Evolutionary conservation across 805 yeast genomes (phyloP).

Genomic region (Blastobotrys mokoenaii): DNA sequence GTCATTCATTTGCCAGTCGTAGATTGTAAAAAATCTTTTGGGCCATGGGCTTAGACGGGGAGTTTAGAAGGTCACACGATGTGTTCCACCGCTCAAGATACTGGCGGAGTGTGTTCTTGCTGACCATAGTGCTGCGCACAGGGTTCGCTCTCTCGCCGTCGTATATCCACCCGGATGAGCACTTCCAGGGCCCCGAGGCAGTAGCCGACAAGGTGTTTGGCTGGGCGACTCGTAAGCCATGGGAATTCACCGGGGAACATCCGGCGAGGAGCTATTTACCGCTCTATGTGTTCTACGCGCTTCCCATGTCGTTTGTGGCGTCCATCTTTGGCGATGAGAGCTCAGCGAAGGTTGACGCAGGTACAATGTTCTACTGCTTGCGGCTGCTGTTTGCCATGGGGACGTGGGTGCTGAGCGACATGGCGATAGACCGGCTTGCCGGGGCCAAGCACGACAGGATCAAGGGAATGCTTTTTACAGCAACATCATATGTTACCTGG

Average conservation of each 20-base stretch:
- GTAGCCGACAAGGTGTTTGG: slow-evolving; percentile 39
- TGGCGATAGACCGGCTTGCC: slow-evolving; percentile 40
- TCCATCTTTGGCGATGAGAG: slow-evolving; percentile 19
- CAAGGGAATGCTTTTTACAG: slow-evolving; percentile 33
- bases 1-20: no score
- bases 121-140: slow-evolving; percentile 41
- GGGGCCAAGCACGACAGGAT: slow-evolving; percentile 42
- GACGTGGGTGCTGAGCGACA: slow-evolving; percentile 31
- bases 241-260: slow-evolving; percentile 62
- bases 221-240: slow-evolving; percentile 49
- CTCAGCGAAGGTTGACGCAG: slow-evolving; percentile 32
- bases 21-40: no score
- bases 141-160: slow-evolving; percentile 60
- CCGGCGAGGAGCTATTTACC: slow-evolving; percentile 72
- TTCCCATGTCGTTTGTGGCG: slow-evolving; percentile 45
- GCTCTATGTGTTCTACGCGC: slow-evolving; percentile 54
- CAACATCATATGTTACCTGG: slow-evolving; percentile 61
- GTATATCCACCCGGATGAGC: slow-evolving; percentile 97
- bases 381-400: slow-evolving; percentile 40
- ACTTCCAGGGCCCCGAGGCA: slow-evolving; percentile 82
- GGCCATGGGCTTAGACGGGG: no score
- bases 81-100: slow-evolving; percentile 1
- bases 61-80: background rate
- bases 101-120: slow-evolving; percentile 43
- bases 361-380: slow-evolving; percentile 43